Percentiles rank a stretch among this genome's conserved stretches.
Conservation (phyloP, 805 yeast genomes). For the Candida easanensis region DNA sequence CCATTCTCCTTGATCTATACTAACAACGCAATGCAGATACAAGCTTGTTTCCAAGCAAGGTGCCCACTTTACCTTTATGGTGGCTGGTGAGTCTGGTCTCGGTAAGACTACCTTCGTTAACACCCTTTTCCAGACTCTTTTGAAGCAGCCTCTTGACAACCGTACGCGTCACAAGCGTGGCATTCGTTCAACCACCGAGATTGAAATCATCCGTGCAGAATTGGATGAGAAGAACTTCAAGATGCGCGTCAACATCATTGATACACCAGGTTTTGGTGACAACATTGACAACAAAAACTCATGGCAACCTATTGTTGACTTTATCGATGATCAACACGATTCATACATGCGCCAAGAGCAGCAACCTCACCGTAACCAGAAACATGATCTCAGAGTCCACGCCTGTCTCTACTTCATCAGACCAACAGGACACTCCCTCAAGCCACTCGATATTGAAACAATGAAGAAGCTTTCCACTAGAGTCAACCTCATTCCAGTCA, state of each 20-base stretch:
- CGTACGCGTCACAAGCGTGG: constrained; percentile 50
- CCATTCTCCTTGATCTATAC: not conserved
- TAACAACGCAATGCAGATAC: constrained; percentile 41
- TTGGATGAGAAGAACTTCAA: constrained; percentile 82
- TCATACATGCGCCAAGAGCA: constrained; percentile 89
- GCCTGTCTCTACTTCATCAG: constrained; percentile 87
- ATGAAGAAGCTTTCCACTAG: constrained; percentile 81
- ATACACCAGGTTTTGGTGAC: constrained; percentile 94
- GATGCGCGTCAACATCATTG: constrained; percentile 75
- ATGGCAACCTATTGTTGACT: constrained; percentile 85
- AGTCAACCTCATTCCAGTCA: constrained; percentile 85
- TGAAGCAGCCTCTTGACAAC: constrained; percentile 50
- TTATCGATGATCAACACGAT: constrained; percentile 89
- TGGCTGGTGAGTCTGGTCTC: constrained; percentile 88
- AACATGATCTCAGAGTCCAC: constrained; percentile 84
- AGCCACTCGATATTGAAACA: constrained; percentile 83
- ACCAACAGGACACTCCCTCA: constrained; percentile 86
- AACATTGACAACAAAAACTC: constrained; percentile 80
- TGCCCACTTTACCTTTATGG: constrained; percentile 75
- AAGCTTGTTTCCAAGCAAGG: constrained; percentile 75
- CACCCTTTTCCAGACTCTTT: constrained; percentile 73
- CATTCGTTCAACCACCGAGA: constrained; percentile 68
- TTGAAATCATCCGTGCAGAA: constrained; percentile 75
- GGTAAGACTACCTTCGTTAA: constrained; percentile 92
- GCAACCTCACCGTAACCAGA: constrained; percentile 70